Percentiles rank a stretch among this genome's conserved stretches.
phyloP scores from a whole-genome alignment of 2,329 filamentous ascomycete genomes.

The Penicillium sp. region DNA sequence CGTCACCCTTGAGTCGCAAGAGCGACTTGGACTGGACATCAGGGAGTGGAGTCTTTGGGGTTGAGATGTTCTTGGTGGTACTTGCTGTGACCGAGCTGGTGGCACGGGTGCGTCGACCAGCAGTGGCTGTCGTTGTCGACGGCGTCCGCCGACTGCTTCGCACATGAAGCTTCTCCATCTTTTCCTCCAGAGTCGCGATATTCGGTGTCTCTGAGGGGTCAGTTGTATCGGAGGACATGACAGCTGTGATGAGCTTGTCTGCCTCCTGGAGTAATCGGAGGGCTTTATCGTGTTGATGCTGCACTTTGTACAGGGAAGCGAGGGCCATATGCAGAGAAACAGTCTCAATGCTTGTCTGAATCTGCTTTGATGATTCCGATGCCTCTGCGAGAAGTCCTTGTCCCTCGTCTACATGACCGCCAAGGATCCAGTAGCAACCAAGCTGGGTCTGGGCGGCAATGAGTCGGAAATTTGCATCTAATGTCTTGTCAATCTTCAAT shows the following conservation, averaged over 20 bases:
- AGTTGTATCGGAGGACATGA: conserved; percentile 37
- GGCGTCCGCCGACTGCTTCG: conserved; percentile 26
- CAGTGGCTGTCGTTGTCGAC: conserved; percentile 24
- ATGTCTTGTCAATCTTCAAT: conserved; percentile 68
- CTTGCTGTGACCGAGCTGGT: conserved; percentile 25
- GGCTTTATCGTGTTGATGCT: conserved; percentile 49
- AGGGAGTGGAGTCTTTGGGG: conserved; percentile 16
- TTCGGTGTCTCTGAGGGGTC: conserved; percentile 29
- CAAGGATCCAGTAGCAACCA: conserved; percentile 50
- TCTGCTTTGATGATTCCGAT: conserved; percentile 51
- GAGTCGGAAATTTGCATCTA: conserved; percentile 58
- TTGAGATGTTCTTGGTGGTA: conserved; percentile 22
- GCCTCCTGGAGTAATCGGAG: conserved; percentile 50
- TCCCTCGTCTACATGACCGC: conserved; percentile 51
- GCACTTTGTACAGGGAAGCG: conserved; percentile 48
- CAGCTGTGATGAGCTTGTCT: conserved; percentile 44
- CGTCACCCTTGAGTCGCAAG: conserved; percentile 47
- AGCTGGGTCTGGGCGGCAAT: conserved; percentile 48
- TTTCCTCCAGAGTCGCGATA: conserved; percentile 40
- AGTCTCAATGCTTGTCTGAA: conserved; percentile 52
- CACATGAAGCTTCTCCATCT: conserved; percentile 45
- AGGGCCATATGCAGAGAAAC: conserved; percentile 49
- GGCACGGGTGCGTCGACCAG: conserved; percentile 31
- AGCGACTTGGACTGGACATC: conserved; percentile 38
- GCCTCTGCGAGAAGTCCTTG: conserved; percentile 59